Percentiles rank a stretch among this genome's conserved stretches.
Conservation (phyloP, 208 protist species). For the Leishmania gerbilli region DNA sequence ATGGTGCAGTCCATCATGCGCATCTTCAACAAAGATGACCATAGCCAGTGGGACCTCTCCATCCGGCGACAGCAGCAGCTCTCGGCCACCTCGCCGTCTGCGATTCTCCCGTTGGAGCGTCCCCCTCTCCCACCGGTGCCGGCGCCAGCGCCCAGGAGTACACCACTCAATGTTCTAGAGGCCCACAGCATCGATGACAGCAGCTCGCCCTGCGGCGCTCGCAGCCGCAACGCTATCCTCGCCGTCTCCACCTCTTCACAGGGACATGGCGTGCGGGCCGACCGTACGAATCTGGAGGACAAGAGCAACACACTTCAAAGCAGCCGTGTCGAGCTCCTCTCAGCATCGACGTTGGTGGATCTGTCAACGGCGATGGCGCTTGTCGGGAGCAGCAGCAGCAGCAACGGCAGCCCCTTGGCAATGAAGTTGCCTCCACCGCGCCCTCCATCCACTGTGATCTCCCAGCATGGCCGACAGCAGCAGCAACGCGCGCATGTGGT, state of each 20-base stretch:
- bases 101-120: constrained; percentile 1
- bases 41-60: constrained; percentile 31
- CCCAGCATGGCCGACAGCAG: constrained; percentile 3
- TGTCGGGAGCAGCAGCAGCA: constrained; percentile 9
- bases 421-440: background rate
- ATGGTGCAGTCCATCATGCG: constrained; percentile 75
- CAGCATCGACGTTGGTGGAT: constrained; percentile 30
- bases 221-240: background rate
- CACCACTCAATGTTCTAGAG: background rate
- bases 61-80: constrained; percentile 28
- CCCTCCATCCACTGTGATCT: background rate
- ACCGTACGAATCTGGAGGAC: background rate
- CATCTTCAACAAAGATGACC: constrained; percentile 61
- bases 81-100: constrained; percentile 2
- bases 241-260: background rate
- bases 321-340: constrained; percentile 45
- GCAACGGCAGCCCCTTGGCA: background rate
- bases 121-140: background rate
- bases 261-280: background rate
- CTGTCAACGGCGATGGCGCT: constrained; percentile 15
- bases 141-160: background rate
- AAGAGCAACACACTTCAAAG: constrained; percentile 10
- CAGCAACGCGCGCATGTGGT: background rate
- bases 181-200: background rate
- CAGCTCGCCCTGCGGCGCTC: background rate